Percentiles rank a stretch among this genome's conserved stretches.
phyloP scores from a whole-genome alignment of 768 basidiomycete genomes.

The Mrakia hoshinonis region DNA sequence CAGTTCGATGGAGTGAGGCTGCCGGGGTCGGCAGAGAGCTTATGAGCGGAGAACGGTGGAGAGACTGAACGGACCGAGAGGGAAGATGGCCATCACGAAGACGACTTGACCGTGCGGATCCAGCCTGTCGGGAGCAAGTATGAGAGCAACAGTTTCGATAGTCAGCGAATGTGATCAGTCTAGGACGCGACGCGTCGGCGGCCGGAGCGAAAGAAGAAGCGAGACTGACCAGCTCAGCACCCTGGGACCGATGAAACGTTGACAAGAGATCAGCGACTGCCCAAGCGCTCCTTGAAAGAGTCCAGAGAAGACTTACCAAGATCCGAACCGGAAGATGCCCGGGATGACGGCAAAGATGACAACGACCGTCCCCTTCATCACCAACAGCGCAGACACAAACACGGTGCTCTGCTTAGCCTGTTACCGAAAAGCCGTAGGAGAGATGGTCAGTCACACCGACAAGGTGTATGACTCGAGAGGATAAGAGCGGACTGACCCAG shows the following conservation, averaged over 20 bases:
- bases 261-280: background rate
- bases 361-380: constrained; percentile 24
- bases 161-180: background rate
- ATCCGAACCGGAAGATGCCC: constrained; percentile 19
- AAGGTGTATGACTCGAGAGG: background rate
- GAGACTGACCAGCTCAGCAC: constrained; percentile 13
- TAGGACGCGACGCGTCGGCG: background rate
- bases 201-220: background rate
- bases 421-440: background rate
- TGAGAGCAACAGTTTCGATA: background rate
- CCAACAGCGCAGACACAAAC: constrained; percentile 20
- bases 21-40: background rate
- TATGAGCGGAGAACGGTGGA: background rate
- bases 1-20: background rate
- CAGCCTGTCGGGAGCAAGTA: background rate
- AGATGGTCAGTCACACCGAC: too few relatives aligned
- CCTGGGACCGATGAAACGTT: background rate
- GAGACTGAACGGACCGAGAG: background rate
- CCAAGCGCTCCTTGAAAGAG: too few relatives aligned
- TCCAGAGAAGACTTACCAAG: constrained; percentile 12
- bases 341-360: constrained; percentile 24
- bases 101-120: constrained; percentile 15
- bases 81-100: constrained; percentile 26
- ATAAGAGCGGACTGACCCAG: background rate
- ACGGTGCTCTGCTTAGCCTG: constrained; percentile 21